These are phyloP conservation scores for Fusarium concolor DNA, from an alignment of 2,329 filamentous ascomycete species.

Conservation along the genomic window DNA sequence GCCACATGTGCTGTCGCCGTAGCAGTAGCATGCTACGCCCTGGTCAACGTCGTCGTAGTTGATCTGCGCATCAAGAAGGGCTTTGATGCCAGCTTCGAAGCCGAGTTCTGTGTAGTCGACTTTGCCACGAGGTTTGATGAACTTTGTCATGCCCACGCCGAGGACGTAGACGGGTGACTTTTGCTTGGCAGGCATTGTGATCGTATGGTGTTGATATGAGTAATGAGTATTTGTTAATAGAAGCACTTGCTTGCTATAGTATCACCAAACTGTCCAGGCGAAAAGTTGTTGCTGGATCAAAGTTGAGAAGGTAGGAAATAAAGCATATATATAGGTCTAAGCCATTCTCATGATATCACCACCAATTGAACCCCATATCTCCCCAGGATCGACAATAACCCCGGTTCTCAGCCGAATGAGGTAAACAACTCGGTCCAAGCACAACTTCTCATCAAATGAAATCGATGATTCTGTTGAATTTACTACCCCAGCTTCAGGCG, in stretches of 20 bases:
- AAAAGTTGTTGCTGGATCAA: neutral
- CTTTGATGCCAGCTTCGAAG: conserved; percentile 91
- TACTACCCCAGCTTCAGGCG: conserved; percentile 29
- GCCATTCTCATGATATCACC: conserved; percentile 13
- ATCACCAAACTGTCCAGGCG: neutral
- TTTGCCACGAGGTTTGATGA: conserved; percentile 95
- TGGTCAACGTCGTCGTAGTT: conserved; percentile 97
- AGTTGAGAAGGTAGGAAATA: neutral
- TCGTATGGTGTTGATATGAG: neutral
- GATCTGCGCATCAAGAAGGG: conserved; percentile 86
- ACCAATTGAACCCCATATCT: neutral
- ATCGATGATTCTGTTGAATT: conserved; percentile 8
- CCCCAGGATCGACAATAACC: conserved; percentile 19
- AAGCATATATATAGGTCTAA: conserved; percentile 6
- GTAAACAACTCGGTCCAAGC: conserved; percentile 28
- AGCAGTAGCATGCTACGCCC: conserved; percentile 97
- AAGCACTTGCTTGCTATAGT: conserved; percentile 30
- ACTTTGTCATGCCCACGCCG: conserved; percentile 98
- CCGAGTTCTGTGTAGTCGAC: conserved; percentile 95
- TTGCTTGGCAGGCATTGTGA: conserved; percentile 60
- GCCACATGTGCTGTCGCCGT: conserved; percentile 93
- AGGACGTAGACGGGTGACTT: conserved; percentile 81
- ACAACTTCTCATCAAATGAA: conserved; percentile 13
- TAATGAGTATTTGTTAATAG: neutral
- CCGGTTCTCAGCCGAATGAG: conserved; percentile 21